Base-by-base conservation (phyloP, 2,329 filamentous ascomycete species). In the Tolypocladium ovalisporum region DNA sequence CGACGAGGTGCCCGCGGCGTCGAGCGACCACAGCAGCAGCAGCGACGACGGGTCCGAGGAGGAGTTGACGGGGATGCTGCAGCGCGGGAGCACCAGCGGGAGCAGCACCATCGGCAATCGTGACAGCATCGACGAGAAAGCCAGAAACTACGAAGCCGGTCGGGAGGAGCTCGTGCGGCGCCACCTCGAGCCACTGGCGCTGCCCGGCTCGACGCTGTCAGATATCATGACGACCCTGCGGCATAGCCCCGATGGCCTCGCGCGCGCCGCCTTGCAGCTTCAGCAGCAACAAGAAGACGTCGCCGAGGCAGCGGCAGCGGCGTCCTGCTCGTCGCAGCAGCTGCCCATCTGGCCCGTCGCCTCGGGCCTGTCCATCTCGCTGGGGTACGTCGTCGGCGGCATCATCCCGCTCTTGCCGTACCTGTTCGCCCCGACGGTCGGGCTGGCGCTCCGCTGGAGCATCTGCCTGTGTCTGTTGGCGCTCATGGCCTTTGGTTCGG, bases 371-470 rank as follows among this genome's bases (percentile, higher is more conserved):
- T 85, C 80, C 0, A 82, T 87, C 44, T 80, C 83, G 0, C 63
- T 81, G 1, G 83, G 84, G 0, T 88, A 87, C 63, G 76, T 86
- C 39, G 68, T 85, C 2, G 84, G 84, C 5, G 84, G 84, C 0
- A 74, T 84, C 58, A 77, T 87, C 34, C 84, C 84, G 0, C 70
- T 87, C 13, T 68, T 83, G 29, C 84, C 84, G 0, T 87, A 87
- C 66, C 80, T 87, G 58, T 79, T 85, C 56, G 68, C 73, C 19
- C 52, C 61, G 2, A 71, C 67, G 2, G 71, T 77, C 0, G 69
- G 66, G 0, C 55, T 64, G 6, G 75, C 72, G 1, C 68, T 89
- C 34, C 75, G 74, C 17, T 81, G 78, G 69, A 84, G 80, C 49
- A 76, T 81, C 10, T 71, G 67, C 0, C 69, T 84, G 4, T 85